Conservation (phyloP, 257 asterid species). For the Solanum ahanhuiri region DNA sequence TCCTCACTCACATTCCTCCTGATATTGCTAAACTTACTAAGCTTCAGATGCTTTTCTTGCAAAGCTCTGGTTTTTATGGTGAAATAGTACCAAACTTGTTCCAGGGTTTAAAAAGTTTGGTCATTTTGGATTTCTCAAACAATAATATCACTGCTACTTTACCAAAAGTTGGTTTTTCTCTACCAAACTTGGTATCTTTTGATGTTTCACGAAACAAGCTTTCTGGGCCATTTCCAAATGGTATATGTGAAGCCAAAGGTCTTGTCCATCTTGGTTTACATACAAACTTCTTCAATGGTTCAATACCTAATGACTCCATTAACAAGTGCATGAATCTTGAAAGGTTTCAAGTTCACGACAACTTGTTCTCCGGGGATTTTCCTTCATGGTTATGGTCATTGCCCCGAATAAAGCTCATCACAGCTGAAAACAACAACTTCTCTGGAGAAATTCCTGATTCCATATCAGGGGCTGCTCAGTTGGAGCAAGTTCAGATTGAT, state of each 20-base stretch:
- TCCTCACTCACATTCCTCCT: slow-evolving; percentile 58
- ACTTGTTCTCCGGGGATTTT: slow-evolving; percentile 47
- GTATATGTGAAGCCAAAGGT: slow-evolving; percentile 48
- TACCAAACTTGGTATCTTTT: slow-evolving; percentile 59
- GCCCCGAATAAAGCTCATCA: slow-evolving; percentile 57
- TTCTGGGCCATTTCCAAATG: slow-evolving; percentile 54
- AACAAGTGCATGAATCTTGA: slow-evolving; percentile 50
- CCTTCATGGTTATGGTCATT: slow-evolving; percentile 67
- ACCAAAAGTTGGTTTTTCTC: slow-evolving; percentile 32
- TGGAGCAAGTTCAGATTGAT: slow-evolving; percentile 91
- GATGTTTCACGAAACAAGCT: slow-evolving; percentile 76
- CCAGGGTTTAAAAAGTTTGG: slow-evolving; percentile 43
- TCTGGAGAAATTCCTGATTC: slow-evolving; percentile 72
- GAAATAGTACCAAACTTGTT: slow-evolving; percentile 39
- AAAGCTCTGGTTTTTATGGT: slow-evolving; percentile 65
- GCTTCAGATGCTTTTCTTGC: slow-evolving; percentile 52
- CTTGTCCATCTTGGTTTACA: slow-evolving; percentile 48
- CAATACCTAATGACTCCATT: slow-evolving; percentile 36
- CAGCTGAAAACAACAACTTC: slow-evolving; percentile 75
- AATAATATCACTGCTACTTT: slow-evolving; percentile 59
- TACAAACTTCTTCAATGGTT: slow-evolving; percentile 54
- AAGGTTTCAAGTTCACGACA: slow-evolving; percentile 79
- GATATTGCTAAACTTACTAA: slow-evolving; percentile 37
- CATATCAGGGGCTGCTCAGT: slow-evolving; percentile 49
- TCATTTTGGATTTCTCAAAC: slow-evolving; percentile 49